phyloP scores from a whole-genome alignment of 768 basidiomycete genomes.

The Daedalea quercina region DNA sequence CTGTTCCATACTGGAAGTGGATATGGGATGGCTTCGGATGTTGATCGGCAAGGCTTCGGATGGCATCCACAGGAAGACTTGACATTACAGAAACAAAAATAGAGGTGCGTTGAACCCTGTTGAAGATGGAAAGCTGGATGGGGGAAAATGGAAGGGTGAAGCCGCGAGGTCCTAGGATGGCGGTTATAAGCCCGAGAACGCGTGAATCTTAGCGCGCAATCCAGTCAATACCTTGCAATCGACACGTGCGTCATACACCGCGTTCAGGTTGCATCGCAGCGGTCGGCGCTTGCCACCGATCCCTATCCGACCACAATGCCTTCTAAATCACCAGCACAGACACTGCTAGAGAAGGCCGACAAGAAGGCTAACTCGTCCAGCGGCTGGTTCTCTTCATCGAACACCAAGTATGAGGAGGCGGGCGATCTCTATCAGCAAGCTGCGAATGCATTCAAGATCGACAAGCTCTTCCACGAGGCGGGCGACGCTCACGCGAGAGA shows the following conservation, averaged over 20 bases:
- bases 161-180: no score
- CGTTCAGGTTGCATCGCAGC: background rate
- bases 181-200: no score
- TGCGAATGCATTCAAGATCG: constrained; percentile 88
- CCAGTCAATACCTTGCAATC: no score
- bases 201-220: no score
- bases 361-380: constrained; percentile 82
- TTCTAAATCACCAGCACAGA: constrained; percentile 71
- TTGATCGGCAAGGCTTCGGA: constrained; percentile 44
- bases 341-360: constrained; percentile 79
- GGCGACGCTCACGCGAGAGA: constrained; percentile 91
- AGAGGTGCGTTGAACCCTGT: no score
- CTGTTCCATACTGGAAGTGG: constrained; percentile 85
- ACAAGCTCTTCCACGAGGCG: constrained; percentile 86
- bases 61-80: constrained; percentile 28
- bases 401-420: constrained; percentile 89
- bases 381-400: constrained; percentile 84
- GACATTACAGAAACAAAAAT: constrained; percentile 14
- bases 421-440: constrained; percentile 94
- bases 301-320: constrained; percentile 37
- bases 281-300: background rate
- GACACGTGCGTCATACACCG: no score
- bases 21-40: constrained; percentile 71
- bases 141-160: no score
- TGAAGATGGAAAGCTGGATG: no score